Conservation (phyloP, 2,329 filamentous ascomycete genomes). For the Talaromyces pinophilus region DNA sequence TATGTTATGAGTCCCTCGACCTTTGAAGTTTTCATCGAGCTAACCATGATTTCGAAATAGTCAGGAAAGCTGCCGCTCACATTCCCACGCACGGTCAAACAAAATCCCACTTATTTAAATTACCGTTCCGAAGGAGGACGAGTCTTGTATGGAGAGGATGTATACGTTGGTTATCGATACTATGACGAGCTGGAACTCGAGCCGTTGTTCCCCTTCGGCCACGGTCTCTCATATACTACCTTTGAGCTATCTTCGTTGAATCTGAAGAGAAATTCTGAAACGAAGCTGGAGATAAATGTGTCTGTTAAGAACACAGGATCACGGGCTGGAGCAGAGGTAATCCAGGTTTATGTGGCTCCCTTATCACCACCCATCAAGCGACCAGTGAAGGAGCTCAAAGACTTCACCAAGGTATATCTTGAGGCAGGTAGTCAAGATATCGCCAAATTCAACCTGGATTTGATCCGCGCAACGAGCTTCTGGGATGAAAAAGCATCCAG, state of each 20-base stretch:
- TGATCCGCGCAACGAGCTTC: slow-evolving; percentile 41
- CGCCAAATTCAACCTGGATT: slow-evolving; percentile 33
- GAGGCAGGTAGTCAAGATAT: neutral
- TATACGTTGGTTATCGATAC: slow-evolving; percentile 79
- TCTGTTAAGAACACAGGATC: slow-evolving; percentile 57
- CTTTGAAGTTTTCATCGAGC: neutral
- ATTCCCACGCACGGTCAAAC: slow-evolving; percentile 66
- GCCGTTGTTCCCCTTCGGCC: slow-evolving; percentile 74
- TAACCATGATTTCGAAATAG: neutral
- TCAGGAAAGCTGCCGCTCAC: slow-evolving; percentile 54
- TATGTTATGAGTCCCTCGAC: neutral
- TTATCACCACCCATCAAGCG: slow-evolving; percentile 33
- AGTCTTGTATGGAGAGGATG: slow-evolving; percentile 74
- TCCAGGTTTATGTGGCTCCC: slow-evolving; percentile 56
- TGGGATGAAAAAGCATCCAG: slow-evolving; percentile 45
- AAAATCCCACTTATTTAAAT: slow-evolving; percentile 76
- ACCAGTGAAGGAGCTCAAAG: slow-evolving; percentile 21
- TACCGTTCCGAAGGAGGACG: slow-evolving; percentile 69
- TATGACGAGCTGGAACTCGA: slow-evolving; percentile 68
- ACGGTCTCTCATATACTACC: slow-evolving; percentile 74
- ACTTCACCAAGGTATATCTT: slow-evolving; percentile 16
- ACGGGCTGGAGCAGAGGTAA: slow-evolving; percentile 54
- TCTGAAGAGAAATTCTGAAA: slow-evolving; percentile 22
- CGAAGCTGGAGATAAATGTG: slow-evolving; percentile 49
- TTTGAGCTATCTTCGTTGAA: slow-evolving; percentile 55